Base-by-base conservation (phyloP, 2,329 filamentous ascomycete species). In the Ramularia collo-cygni region DNA sequence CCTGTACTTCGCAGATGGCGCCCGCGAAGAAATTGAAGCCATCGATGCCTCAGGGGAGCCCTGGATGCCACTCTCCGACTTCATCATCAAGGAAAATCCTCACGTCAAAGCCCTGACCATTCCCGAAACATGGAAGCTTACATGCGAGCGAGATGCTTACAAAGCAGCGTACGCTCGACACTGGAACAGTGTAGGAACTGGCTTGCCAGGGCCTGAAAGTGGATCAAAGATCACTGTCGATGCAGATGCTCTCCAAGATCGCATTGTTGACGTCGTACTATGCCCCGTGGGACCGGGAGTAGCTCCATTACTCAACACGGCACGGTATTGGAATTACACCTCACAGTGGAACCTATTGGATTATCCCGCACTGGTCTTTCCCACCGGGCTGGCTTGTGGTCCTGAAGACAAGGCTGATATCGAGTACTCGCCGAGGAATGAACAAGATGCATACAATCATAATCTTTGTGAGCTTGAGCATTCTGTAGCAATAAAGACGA, bases 301-400 rank as follows among this genome's bases (percentile, higher is more conserved):
- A 2, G 75, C 75, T n/a, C 74, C 69, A 3, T 61, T 72, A 45
- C 68, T 77, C 46, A 58, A 76, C 47, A 61, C 66, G 43, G 53
- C 81, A 56, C 66, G 60, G 27, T 76, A 75, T 48, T 85, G 79
- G 78, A 72, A 71, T 1, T 85, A 85, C 50, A 82, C 78, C 0
- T 64, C 71, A 0, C 72, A 79, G 45, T 85, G 79, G 78, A 85
- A 85, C 54, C 52, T 84, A 29, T 68, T 85, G 1, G 79, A 85
- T 56, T 56, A 56, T 39, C 54, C 81, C 0, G 72, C 69, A 8
- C 58, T 74, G 2, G 69, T 77, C 0, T 81, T 85, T 53, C 81
- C 81, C 0, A 75, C 74, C 1, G 64, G 64, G 2, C 55, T 62
- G 29, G 66, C 70, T 1, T 64, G 72, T 38, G 63, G 63, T 1